Evolutionary conservation across 306 rosid species (phyloP).

Genomic region (Vigna nakashimae): DNA sequence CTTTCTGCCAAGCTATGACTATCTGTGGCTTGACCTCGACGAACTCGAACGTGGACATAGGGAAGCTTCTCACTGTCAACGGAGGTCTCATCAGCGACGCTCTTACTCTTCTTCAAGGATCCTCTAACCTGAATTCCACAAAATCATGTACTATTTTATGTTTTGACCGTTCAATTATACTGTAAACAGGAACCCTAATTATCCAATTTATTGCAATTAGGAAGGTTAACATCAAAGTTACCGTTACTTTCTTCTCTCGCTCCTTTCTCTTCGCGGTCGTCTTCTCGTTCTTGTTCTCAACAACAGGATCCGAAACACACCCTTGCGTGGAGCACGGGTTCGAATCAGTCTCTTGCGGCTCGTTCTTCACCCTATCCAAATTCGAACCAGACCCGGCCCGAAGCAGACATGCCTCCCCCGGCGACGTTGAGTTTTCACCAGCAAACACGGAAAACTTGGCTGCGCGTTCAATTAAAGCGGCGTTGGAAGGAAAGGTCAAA

Average conservation of each 20-base stretch:
- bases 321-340: constrained; percentile 68
- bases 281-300: constrained; percentile 64
- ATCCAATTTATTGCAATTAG: background rate
- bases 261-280: constrained; percentile 79
- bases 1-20: constrained; percentile 97
- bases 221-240: background rate
- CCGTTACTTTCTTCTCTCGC: constrained; percentile 85
- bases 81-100: constrained; percentile 53
- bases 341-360: constrained; percentile 79
- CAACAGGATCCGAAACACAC: constrained; percentile 55
- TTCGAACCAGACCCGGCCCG: constrained; percentile 51
- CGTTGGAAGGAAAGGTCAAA: constrained; percentile 65
- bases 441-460: constrained; percentile 71
- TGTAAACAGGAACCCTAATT: constrained; percentile 55
- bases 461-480: constrained; percentile 69
- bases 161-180: constrained; percentile 35
- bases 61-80: constrained; percentile 81
- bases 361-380: constrained; percentile 81
- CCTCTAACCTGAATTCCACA: constrained; percentile 63
- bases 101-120: constrained; percentile 75
- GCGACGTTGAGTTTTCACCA: constrained; percentile 56
- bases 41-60: constrained; percentile 93
- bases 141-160: constrained; percentile 8
- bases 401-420: constrained; percentile 55
- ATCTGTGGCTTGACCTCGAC: constrained; percentile 98